These are phyloP conservation scores for Rhodosporidiobolus sp. DNA, from an alignment of 768 basidiomycete species.

Conservation along the genomic window DNA sequence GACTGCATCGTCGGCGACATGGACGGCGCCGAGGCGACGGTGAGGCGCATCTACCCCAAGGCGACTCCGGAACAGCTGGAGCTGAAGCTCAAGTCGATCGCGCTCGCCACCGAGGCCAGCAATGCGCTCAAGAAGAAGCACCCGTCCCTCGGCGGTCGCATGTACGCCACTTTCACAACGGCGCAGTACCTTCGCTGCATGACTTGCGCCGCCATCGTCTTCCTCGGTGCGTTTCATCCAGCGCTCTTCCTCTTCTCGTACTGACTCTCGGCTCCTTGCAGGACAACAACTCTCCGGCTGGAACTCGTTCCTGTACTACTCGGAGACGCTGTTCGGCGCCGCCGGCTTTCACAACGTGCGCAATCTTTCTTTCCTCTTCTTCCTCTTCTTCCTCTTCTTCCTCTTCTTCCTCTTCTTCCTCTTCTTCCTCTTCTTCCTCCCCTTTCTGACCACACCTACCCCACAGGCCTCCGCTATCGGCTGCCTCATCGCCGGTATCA, in stretches of 20 bases:
- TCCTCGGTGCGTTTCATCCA: slow-evolving; percentile 4
- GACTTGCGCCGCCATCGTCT: background rate
- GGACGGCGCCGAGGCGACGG: background rate
- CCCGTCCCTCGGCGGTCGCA: background rate
- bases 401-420: too few species aligned
- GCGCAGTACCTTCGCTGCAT: slow-evolving; percentile 8
- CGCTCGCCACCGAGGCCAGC: slow-evolving; percentile 11
- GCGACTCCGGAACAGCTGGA: slow-evolving; percentile 8
- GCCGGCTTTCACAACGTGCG: slow-evolving; percentile 61
- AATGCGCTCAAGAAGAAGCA: slow-evolving; percentile 10
- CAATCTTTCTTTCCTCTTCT: too few species aligned
- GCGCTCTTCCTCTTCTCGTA: background rate
- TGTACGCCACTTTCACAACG: background rate
- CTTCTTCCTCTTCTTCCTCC: too few species aligned
- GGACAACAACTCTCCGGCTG: slow-evolving; percentile 9
- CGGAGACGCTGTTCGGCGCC: slow-evolving; percentile 69
- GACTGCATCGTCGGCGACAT: background rate
- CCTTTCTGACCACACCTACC: too few species aligned
- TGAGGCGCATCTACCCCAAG: slow-evolving; percentile 1
- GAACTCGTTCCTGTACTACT: slow-evolving; percentile 48
- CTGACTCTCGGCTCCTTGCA: background rate
- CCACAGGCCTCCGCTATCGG: slow-evolving; percentile 70
- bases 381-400: too few species aligned
- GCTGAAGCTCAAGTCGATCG: slow-evolving; percentile 20
- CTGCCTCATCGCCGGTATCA: slow-evolving; percentile 7